phyloP scores from a whole-genome alignment of 306 rosid genomes.

The Vachellia collinsii region DNA sequence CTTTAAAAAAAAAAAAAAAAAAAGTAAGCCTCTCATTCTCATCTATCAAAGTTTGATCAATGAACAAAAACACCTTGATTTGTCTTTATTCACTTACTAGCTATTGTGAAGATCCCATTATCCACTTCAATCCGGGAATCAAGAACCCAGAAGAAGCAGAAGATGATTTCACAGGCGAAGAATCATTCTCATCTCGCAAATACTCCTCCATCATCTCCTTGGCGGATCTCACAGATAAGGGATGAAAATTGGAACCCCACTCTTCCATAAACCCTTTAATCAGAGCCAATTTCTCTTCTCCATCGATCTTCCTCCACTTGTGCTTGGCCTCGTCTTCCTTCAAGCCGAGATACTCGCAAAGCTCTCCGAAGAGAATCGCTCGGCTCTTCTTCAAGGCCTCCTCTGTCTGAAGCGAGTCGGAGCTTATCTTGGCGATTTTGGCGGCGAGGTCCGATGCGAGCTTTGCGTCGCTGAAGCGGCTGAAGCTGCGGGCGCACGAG shows the following conservation, averaged over 20 bases:
- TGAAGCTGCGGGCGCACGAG: slow-evolving; percentile 45
- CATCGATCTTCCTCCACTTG: slow-evolving; percentile 64
- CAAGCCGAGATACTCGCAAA: slow-evolving; percentile 52
- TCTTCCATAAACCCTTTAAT: slow-evolving; percentile 58
- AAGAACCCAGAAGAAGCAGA: slow-evolving; percentile 32
- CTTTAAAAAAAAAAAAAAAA: background rate
- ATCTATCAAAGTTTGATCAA: slow-evolving; percentile 16
- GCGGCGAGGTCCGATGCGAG: slow-evolving; percentile 63
- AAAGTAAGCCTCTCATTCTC: background rate
- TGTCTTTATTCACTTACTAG: background rate
- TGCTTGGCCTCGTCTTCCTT: slow-evolving; percentile 55
- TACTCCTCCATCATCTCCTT: slow-evolving; percentile 77
- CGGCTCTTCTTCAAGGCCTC: slow-evolving; percentile 80
- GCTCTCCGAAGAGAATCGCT: slow-evolving; percentile 63
- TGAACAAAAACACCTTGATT: background rate
- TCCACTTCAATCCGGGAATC: slow-evolving; percentile 49
- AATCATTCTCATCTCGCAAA: slow-evolving; percentile 39
- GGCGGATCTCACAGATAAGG: slow-evolving; percentile 70
- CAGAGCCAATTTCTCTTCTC: slow-evolving; percentile 58
- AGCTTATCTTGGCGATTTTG: slow-evolving; percentile 51
- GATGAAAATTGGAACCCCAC: slow-evolving; percentile 75
- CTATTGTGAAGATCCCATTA: slow-evolving; percentile 56
- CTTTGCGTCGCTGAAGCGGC: slow-evolving; percentile 51
- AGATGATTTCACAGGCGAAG: slow-evolving; percentile 34
- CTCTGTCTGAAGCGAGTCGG: slow-evolving; percentile 47